Conservation (phyloP, 345 rosid species). For the Dipteronia sinensis region DNA sequence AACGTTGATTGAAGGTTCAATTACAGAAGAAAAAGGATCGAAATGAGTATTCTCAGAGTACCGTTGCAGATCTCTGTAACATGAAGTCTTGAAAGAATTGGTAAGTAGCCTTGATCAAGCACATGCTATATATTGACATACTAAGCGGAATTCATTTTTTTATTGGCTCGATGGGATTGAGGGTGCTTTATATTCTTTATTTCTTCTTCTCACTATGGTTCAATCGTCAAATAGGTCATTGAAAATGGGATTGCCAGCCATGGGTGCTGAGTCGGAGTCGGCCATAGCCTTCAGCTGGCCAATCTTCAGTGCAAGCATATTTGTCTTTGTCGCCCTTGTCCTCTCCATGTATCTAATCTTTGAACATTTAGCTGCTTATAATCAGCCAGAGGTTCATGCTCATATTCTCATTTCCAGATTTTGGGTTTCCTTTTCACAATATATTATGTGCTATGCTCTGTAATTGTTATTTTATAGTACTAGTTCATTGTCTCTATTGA, state of each 20-base stretch:
- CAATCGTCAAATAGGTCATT: conserved; percentile 57
- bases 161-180: conserved; percentile 60
- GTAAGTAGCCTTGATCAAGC: neutral
- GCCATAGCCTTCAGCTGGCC: conserved; percentile 67
- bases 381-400: conserved; percentile 89
- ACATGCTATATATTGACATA: neutral
- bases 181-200: conserved; percentile 48
- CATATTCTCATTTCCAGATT: conserved; percentile 14
- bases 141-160: conserved; percentile 14
- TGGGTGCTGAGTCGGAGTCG: conserved; percentile 49
- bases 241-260: conserved; percentile 43
- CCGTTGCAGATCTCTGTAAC: neutral
- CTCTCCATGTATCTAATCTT: conserved; percentile 89
- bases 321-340: conserved; percentile 70
- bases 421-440: neutral
- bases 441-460: neutral
- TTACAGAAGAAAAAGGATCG: neutral
- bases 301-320: conserved; percentile 81
- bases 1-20: neutral
- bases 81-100: neutral
- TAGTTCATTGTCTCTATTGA: neutral
- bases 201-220: conserved; percentile 55
- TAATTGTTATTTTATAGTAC: neutral
- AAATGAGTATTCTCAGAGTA: neutral
- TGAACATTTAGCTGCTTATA: conserved; percentile 89